Conservation (phyloP, 1,284 basidiomycete species). For the Tremellales sp. region DNA sequence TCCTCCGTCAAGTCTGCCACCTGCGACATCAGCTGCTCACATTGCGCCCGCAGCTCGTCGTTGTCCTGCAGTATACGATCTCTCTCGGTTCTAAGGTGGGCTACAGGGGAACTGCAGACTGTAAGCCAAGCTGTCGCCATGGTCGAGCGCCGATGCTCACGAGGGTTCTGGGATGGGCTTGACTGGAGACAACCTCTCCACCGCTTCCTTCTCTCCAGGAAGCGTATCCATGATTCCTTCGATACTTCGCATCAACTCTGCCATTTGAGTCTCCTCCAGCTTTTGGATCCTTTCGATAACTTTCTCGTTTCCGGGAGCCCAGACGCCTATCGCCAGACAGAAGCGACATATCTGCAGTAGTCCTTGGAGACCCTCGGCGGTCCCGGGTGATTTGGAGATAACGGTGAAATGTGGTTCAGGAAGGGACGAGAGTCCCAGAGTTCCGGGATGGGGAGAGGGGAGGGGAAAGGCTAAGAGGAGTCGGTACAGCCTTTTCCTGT, state of each 20-base stretch:
- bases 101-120: slow-evolving; percentile 15
- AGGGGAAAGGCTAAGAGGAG: slow-evolving; percentile 41
- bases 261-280: slow-evolving; percentile 40
- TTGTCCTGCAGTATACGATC: slow-evolving; percentile 40
- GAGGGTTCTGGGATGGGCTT: not conserved
- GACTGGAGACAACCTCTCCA: not conserved
- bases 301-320: slow-evolving; percentile 43
- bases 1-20: slow-evolving; percentile 34
- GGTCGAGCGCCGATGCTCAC: not conserved
- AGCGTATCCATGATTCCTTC: slow-evolving; percentile 41
- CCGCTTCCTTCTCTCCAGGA: slow-evolving; percentile 18
- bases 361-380: slow-evolving; percentile 26
- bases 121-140: not conserved
- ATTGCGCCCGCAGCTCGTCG: slow-evolving; percentile 34
- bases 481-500: slow-evolving; percentile 44
- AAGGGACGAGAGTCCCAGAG: slow-evolving; percentile 31
- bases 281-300: slow-evolving; percentile 44
- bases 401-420: slow-evolving; percentile 42
- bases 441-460: slow-evolving; percentile 32
- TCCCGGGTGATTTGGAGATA: slow-evolving; percentile 34
- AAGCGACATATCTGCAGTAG: slow-evolving; percentile 37
- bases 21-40: slow-evolving; percentile 39
- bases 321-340: slow-evolving; percentile 37
- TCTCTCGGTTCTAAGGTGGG: slow-evolving; percentile 29
- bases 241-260: slow-evolving; percentile 45